Conservation (phyloP, 139 green algal species). For the Nannochloris sp. region DNA sequence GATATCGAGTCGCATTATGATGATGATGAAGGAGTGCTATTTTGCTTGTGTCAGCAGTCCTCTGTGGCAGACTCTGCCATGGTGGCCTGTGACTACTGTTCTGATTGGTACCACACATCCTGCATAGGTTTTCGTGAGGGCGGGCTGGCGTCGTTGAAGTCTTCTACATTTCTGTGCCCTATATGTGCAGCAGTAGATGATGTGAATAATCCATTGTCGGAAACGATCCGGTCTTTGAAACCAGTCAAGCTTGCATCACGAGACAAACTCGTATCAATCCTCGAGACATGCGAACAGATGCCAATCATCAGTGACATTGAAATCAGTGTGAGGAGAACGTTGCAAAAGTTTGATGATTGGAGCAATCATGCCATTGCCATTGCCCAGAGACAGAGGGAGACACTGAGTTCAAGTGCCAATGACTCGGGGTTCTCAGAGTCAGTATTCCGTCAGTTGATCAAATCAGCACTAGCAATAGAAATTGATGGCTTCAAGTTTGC, state of each 20-base stretch:
- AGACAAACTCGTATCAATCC: constrained; percentile 23
- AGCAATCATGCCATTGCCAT: constrained; percentile 6
- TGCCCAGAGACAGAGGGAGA: too few species aligned
- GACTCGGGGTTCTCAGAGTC: too few species aligned
- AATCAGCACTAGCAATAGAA: too few species aligned
- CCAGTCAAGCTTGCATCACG: constrained; percentile 19
- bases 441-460: too few species aligned
- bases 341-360: constrained; percentile 38
- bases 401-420: too few species aligned
- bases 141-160: constrained; percentile 12
- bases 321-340: constrained; percentile 12
- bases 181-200: constrained; percentile 42
- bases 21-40: constrained; percentile 33
- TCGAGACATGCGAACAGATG: constrained; percentile 29
- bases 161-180: constrained; percentile 44
- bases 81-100: constrained; percentile 55
- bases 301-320: constrained; percentile 25
- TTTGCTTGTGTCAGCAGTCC: constrained; percentile 57
- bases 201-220: constrained; percentile 15
- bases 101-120: constrained; percentile 63
- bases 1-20: constrained; percentile 14
- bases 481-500: too few species aligned
- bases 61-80: constrained; percentile 35
- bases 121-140: constrained; percentile 46
- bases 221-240: constrained; percentile 16